phyloP scores from a whole-genome alignment of 148 eudicot genomes.

The Limonium bicolor region DNA sequence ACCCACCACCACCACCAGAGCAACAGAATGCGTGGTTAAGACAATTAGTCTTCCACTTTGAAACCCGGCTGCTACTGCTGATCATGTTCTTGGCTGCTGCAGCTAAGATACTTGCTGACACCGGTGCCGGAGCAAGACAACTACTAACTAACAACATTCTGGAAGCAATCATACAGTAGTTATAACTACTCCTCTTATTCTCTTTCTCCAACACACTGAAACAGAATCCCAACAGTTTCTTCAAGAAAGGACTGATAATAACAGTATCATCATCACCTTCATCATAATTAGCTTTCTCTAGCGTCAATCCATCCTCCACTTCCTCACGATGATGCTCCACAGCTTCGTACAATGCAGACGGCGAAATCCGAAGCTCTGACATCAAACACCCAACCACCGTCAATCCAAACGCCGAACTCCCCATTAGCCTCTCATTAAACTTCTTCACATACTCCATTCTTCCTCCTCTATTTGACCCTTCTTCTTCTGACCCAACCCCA shows the following conservation, averaged over 20 bases:
- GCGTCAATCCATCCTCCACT: constrained; percentile 10
- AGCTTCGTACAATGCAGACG: constrained; percentile 56
- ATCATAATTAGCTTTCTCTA: too few species aligned
- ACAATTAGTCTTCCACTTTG: constrained; percentile 58
- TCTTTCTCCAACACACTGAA: constrained; percentile 45
- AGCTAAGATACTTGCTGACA: constrained; percentile 47
- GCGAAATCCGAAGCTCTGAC: constrained; percentile 56
- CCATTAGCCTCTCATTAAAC: constrained; percentile 44
- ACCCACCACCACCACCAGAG: constrained; percentile 30
- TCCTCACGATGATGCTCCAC: constrained; percentile 33
- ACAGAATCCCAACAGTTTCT: constrained; percentile 47
- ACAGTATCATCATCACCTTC: too few species aligned
- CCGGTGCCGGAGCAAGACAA: constrained; percentile 74
- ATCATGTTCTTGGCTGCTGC: constrained; percentile 59
- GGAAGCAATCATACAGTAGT: too few species aligned
- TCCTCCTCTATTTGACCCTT: constrained; percentile 44
- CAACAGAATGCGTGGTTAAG: constrained; percentile 26
- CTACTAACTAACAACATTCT: constrained; percentile 68
- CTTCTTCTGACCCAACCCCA: constrained; percentile 44
- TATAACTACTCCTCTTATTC: constrained; percentile 25
- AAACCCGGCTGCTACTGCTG: constrained; percentile 15
- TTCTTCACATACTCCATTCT: constrained; percentile 45
- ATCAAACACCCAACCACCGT: constrained; percentile 50
- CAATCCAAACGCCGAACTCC: constrained; percentile 61
- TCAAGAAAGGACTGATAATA: constrained; percentile 43